Evolutionary conservation across 129 eudicot species (phyloP).

Genomic region (Erigeron canadensis): DNA sequence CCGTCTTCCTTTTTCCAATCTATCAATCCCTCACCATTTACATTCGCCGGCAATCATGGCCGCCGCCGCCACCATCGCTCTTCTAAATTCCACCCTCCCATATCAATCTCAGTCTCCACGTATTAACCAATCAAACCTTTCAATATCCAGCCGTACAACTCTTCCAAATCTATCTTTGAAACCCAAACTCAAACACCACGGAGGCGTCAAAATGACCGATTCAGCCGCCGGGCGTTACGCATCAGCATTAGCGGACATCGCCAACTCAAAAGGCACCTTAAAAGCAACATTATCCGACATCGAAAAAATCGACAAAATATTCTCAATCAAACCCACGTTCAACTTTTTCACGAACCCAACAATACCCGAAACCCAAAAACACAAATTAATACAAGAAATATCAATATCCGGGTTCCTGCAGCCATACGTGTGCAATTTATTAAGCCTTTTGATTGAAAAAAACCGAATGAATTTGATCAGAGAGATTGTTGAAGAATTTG

Average conservation of each 20-base stretch:
- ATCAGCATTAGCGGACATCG: constrained; percentile 66
- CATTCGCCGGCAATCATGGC: constrained; percentile 32
- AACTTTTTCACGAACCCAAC: constrained; percentile 56
- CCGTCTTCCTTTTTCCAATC: background rate
- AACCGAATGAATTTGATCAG: constrained; percentile 44
- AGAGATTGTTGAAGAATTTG: constrained; percentile 69
- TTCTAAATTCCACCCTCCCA: constrained; percentile 43
- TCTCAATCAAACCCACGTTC: constrained; percentile 41
- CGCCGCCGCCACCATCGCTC: constrained; percentile 24
- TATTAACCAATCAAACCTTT: constrained; percentile 15
- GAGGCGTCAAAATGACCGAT: constrained; percentile 43
- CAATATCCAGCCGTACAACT: constrained; percentile 45
- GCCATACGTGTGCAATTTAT: constrained; percentile 54
- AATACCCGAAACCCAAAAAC: constrained; percentile 41
- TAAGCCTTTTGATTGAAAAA: constrained; percentile 57
- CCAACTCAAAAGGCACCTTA: constrained; percentile 54
- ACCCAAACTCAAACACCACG: constrained; percentile 31
- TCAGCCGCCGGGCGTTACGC: constrained; percentile 71
- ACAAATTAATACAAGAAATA: constrained; percentile 42
- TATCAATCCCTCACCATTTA: constrained; percentile 3
- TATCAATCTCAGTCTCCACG: constrained; percentile 39
- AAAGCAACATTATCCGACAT: constrained; percentile 52
- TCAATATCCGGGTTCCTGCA: constrained; percentile 35
- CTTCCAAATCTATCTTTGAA: constrained; percentile 33
- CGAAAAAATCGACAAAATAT: constrained; percentile 55